These are phyloP conservation scores for Phialemoniopsis sp. DNA, from an alignment of 2,329 filamentous ascomycete species.

Conservation along the genomic window DNA sequence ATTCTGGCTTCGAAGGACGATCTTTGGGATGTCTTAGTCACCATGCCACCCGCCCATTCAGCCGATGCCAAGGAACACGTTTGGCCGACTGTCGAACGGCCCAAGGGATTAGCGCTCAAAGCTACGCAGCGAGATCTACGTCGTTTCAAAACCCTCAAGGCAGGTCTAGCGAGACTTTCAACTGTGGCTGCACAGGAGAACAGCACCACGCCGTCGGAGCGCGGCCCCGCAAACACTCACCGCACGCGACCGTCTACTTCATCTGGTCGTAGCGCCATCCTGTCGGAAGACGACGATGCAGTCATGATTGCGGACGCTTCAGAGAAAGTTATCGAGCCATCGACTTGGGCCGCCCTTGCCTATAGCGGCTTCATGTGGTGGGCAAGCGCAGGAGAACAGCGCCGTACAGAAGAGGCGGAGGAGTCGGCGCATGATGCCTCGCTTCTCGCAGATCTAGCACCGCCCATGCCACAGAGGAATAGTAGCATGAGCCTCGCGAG, in stretches of 20 bases:
- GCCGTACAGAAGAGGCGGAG: slow-evolving; percentile 56
- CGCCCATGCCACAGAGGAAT: slow-evolving; percentile 18
- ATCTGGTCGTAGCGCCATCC: slow-evolving; percentile 11
- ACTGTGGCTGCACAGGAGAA: slow-evolving; percentile 10
- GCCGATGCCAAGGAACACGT: slow-evolving; percentile 53
- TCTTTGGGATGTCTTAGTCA: slow-evolving; percentile 86
- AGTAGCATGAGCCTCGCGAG: slow-evolving; percentile 13
- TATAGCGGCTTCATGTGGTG: slow-evolving; percentile 88
- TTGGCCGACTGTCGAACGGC: slow-evolving; percentile 74
- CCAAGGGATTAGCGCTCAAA: slow-evolving; percentile 62
- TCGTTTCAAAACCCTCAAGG: slow-evolving; percentile 67
- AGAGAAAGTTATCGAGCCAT: slow-evolving; percentile 56
- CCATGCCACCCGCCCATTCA: slow-evolving; percentile 64
- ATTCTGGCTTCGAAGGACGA: slow-evolving; percentile 82
- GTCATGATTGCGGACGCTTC: slow-evolving; percentile 38
- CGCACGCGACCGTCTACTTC: neutral
- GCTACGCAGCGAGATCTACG: slow-evolving; percentile 88
- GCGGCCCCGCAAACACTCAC: too few relatives aligned
- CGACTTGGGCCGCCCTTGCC: slow-evolving; percentile 69
- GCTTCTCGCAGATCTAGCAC: slow-evolving; percentile 48
- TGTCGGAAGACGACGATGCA: slow-evolving; percentile 26
- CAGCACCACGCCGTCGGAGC: slow-evolving; percentile 1
- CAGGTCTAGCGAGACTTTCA: slow-evolving; percentile 51
- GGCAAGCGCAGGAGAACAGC: slow-evolving; percentile 76
- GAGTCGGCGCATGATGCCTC: slow-evolving; percentile 50